Conservation (phyloP, 306 rosid genomes). For the Begonia loranthoides region DNA sequence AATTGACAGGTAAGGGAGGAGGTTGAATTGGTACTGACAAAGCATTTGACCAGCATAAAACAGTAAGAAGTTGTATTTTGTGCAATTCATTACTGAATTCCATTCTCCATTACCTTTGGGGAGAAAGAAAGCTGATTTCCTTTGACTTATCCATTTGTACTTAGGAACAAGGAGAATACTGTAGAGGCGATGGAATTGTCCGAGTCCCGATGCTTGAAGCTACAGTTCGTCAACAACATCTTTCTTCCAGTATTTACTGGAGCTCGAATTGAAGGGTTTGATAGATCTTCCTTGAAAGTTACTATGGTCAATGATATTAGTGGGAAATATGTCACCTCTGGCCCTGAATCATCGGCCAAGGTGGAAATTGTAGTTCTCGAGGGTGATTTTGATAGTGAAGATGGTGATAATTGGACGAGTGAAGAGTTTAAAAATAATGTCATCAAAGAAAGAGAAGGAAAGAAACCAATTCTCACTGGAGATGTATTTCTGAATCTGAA, state of each 20-base stretch:
- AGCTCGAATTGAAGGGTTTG: conserved; percentile 92
- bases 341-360: conserved; percentile 71
- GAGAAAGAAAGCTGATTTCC: not conserved
- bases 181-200: conserved; percentile 40
- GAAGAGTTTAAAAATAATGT: conserved; percentile 87
- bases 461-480: conserved; percentile 90
- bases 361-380: conserved; percentile 94
- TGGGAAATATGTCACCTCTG: conserved; percentile 49
- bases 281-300: conserved; percentile 47
- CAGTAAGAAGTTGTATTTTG: conserved; percentile 48
- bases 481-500: conserved; percentile 62
- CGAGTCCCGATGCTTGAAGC: conserved; percentile 49
- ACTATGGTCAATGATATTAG: conserved; percentile 47
- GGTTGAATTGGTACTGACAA: conserved; percentile 72
- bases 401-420: conserved; percentile 45
- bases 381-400: conserved; percentile 91
- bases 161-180: conserved; percentile 36
- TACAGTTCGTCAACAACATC: conserved; percentile 50
- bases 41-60: conserved; percentile 52
- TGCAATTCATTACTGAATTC: not conserved
- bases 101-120: no score
- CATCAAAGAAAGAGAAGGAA: conserved; percentile 90
- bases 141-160: conserved; percentile 15
- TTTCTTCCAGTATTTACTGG: conserved; percentile 96
- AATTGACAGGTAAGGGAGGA: conserved; percentile 85